These are phyloP conservation scores for Cryptococcus amylolentus DNA, from an alignment of 1,284 basidiomycete genomes.

Conservation along the genomic window DNA sequence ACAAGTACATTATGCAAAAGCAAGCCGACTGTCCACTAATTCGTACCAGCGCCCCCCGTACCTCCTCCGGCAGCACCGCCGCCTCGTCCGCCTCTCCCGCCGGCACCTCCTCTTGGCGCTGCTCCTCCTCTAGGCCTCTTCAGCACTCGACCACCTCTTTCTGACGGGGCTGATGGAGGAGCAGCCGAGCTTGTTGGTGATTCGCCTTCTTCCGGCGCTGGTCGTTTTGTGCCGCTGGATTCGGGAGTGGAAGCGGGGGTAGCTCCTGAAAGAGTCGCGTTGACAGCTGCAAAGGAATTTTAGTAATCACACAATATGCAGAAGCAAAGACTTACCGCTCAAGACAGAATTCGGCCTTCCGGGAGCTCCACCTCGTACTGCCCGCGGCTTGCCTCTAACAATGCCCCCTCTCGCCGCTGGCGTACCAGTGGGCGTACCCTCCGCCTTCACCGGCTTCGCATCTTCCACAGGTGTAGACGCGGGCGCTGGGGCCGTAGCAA, in stretches of 20 bases:
- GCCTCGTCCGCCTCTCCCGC: slow-evolving; percentile 10
- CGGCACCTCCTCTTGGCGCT: slow-evolving; percentile 13
- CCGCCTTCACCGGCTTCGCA: background rate
- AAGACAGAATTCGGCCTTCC: slow-evolving; percentile 19
- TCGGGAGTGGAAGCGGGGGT: slow-evolving; percentile 9
- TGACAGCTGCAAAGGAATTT: slow-evolving; percentile 28
- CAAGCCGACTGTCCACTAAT: no score
- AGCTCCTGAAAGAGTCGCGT: slow-evolving; percentile 31
- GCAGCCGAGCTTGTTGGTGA: slow-evolving; percentile 8
- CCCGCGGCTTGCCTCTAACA: slow-evolving; percentile 6
- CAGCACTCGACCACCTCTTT: slow-evolving; percentile 18
- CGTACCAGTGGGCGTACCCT: slow-evolving; percentile 2
- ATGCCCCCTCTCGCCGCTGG: slow-evolving; percentile 14
- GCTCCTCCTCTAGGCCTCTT: slow-evolving; percentile 27
- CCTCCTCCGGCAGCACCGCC: slow-evolving; percentile 4
- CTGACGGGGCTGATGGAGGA: slow-evolving; percentile 7
- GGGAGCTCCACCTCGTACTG: slow-evolving; percentile 10
- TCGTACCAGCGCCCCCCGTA: slow-evolving; percentile 1
- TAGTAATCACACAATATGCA: background rate
- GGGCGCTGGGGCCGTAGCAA: background rate
- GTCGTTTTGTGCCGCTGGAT: slow-evolving; percentile 22
- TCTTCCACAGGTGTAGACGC: background rate
- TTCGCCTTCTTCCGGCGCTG: slow-evolving; percentile 33
- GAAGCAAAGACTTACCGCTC: slow-evolving; percentile 17
- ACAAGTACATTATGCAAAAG: no score